A percentile compares a stretch with the other conserved stretches of the same genome.
Conservation (phyloP, 2,329 filamentous ascomycete genomes). For the Didymella pomorum region DNA sequence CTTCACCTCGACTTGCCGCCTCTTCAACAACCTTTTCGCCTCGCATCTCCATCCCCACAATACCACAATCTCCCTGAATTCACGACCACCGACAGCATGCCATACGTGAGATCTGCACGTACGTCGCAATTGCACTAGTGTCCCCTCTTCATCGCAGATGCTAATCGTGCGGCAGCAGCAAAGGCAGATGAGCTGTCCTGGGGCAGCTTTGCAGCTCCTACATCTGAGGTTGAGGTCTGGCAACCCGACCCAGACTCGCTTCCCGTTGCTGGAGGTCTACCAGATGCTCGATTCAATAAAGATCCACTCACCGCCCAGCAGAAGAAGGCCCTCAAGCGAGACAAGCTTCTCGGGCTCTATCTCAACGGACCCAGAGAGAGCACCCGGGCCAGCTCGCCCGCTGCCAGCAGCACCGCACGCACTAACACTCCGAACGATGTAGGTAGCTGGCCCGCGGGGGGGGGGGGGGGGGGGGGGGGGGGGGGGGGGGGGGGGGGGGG, state of each 20-base stretch:
- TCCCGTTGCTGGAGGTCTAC: constrained; percentile 4
- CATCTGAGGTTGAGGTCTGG: constrained; percentile 22
- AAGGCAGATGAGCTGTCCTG: background rate
- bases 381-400: background rate
- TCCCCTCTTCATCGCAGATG: background rate
- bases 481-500: no score
- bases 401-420: no score
- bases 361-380: background rate
- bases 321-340: background rate
- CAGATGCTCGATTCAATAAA: constrained; percentile 18
- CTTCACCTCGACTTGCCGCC: constrained; percentile 15
- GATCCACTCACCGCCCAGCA: constrained; percentile 1
- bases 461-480: no score
- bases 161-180: background rate
- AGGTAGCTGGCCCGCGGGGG: constrained; percentile 6
- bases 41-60: background rate
- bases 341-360: background rate
- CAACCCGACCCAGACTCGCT: constrained; percentile 18
- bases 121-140: background rate
- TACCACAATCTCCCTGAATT: background rate
- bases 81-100: background rate
- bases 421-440: background rate
- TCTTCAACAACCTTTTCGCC: background rate
- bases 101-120: background rate
- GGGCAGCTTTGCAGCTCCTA: constrained; percentile 21